phyloP scores from a whole-genome alignment of 2,329 filamentous ascomycete species.

The Alternaria brassicicola region DNA sequence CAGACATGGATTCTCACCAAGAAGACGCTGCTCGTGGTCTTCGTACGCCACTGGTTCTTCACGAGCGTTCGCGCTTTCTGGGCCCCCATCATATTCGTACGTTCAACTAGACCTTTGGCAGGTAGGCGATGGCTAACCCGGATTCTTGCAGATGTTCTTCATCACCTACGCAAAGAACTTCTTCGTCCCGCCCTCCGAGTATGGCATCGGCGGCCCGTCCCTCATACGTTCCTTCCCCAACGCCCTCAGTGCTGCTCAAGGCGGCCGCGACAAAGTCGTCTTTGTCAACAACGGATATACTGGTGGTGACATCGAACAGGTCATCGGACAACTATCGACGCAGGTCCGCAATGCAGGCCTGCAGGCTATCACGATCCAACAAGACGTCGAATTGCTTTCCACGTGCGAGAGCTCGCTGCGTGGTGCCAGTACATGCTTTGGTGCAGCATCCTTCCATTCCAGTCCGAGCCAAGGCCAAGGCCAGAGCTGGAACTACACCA shows the following conservation, averaged over 20 bases:
- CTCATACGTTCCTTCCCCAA: slow-evolving; percentile 69
- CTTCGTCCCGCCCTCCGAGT: slow-evolving; percentile 77
- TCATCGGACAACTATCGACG: slow-evolving; percentile 69
- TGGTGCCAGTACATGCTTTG: slow-evolving; percentile 74
- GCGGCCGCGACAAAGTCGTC: slow-evolving; percentile 70
- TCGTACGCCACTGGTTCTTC: slow-evolving; percentile 60
- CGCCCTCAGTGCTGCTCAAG: slow-evolving; percentile 64
- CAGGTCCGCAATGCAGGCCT: slow-evolving; percentile 64
- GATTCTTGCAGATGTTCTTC: slow-evolving; percentile 50
- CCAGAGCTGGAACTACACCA: slow-evolving; percentile 82
- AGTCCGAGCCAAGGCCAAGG: slow-evolving; percentile 73
- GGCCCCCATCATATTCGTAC: slow-evolving; percentile 60
- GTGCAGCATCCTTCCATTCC: slow-evolving; percentile 74
- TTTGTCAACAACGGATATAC: slow-evolving; percentile 76
- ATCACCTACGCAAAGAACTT: slow-evolving; percentile 77
- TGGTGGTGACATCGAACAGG: slow-evolving; percentile 72
- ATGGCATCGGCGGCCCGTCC: slow-evolving; percentile 69
- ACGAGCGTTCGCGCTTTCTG: slow-evolving; percentile 62
- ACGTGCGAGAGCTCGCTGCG: slow-evolving; percentile 63
- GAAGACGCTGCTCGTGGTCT: slow-evolving; percentile 63
- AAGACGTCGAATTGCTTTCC: slow-evolving; percentile 64
- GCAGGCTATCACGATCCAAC: slow-evolving; percentile 60
- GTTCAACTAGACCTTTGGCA: slow-evolving; percentile 5
- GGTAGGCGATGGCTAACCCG: slow-evolving; percentile 14
- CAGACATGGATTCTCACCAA: slow-evolving; percentile 64